Conservation (phyloP, 192 early-diverging fungal species). For the Podochytrium sp. region DNA sequence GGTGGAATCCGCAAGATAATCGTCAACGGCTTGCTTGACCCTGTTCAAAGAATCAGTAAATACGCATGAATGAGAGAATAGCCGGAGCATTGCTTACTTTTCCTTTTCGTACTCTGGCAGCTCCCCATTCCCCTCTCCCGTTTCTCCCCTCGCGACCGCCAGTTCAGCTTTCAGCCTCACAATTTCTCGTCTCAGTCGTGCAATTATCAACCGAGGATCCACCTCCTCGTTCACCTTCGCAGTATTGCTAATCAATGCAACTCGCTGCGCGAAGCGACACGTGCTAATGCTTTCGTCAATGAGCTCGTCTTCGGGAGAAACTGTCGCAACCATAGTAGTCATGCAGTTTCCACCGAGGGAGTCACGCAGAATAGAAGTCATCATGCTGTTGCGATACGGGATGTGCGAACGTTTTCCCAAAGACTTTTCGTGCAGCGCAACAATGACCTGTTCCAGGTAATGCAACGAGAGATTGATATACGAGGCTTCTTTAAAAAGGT, state of each 20-base stretch:
- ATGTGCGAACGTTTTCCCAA: slow-evolving; percentile 59
- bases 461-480: slow-evolving; percentile 68
- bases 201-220: slow-evolving; percentile 61
- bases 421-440: slow-evolving; percentile 63
- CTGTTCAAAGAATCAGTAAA: slow-evolving; percentile 31
- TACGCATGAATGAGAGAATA: neutral
- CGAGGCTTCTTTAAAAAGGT: slow-evolving; percentile 59
- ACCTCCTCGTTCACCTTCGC: slow-evolving; percentile 61
- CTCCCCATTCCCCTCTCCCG: slow-evolving; percentile 37
- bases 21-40: slow-evolving; percentile 51
- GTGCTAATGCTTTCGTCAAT: slow-evolving; percentile 74
- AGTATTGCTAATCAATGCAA: slow-evolving; percentile 60
- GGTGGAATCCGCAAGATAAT: slow-evolving; percentile 45
- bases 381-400: slow-evolving; percentile 68
- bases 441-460: slow-evolving; percentile 68
- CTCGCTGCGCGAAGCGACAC: slow-evolving; percentile 66
- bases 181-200: slow-evolving; percentile 54
- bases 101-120: slow-evolving; percentile 62
- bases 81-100: slow-evolving; percentile 20
- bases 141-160: slow-evolving; percentile 54
- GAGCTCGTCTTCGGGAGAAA: slow-evolving; percentile 59
- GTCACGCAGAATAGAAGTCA: slow-evolving; percentile 62
- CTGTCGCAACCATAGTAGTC: slow-evolving; percentile 66
- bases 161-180: slow-evolving; percentile 56
- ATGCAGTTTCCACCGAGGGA: slow-evolving; percentile 68